A percentile compares a stretch with the other conserved stretches of the same genome.
Conservation (phyloP, 805 yeast species). For the Hanseniaspora hatyaiensis region DNA sequence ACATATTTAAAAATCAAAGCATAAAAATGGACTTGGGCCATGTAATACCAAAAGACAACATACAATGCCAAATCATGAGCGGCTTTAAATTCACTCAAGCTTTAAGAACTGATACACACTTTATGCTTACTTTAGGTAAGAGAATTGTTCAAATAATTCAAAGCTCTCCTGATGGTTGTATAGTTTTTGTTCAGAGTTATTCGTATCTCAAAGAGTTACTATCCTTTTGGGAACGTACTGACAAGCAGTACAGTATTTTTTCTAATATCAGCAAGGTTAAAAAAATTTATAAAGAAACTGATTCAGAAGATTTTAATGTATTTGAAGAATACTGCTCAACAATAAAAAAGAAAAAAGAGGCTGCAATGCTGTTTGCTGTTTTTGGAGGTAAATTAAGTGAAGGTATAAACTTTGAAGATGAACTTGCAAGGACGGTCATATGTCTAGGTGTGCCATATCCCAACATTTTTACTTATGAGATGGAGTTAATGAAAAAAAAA, state of each 20-base stretch:
- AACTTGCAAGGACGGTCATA: slow-evolving; percentile 73
- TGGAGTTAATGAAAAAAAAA: slow-evolving; percentile 56
- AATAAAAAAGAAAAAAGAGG: slow-evolving; percentile 31
- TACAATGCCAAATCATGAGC: slow-evolving; percentile 35
- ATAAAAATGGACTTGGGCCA: slow-evolving; percentile 66
- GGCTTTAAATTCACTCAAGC: slow-evolving; percentile 58
- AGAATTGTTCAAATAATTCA: slow-evolving; percentile 34
- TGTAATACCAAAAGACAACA: slow-evolving; percentile 59
- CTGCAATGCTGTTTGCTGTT: slow-evolving; percentile 67
- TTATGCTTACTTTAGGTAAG: slow-evolving; percentile 43
- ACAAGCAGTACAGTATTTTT: slow-evolving; percentile 22
- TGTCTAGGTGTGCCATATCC: slow-evolving; percentile 89
- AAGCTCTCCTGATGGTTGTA: slow-evolving; percentile 60
- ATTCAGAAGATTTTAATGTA: slow-evolving; percentile 35
- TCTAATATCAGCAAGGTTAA: slow-evolving; percentile 33
- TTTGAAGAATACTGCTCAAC: slow-evolving; percentile 41
- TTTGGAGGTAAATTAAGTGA: slow-evolving; percentile 90
- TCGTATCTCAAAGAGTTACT: slow-evolving; percentile 48
- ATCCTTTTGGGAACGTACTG: slow-evolving; percentile 38
- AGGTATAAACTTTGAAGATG: slow-evolving; percentile 83
- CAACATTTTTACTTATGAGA: slow-evolving; percentile 68
- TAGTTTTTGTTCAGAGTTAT: slow-evolving; percentile 78
- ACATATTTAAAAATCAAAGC: slow-evolving; percentile 34
- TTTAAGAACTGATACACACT: slow-evolving; percentile 37
- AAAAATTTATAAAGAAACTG: slow-evolving; percentile 44